Evolutionary conservation across 768 basidiomycete genomes (phyloP).

Genomic region (Rhodosporidiobolus sp.): DNA sequence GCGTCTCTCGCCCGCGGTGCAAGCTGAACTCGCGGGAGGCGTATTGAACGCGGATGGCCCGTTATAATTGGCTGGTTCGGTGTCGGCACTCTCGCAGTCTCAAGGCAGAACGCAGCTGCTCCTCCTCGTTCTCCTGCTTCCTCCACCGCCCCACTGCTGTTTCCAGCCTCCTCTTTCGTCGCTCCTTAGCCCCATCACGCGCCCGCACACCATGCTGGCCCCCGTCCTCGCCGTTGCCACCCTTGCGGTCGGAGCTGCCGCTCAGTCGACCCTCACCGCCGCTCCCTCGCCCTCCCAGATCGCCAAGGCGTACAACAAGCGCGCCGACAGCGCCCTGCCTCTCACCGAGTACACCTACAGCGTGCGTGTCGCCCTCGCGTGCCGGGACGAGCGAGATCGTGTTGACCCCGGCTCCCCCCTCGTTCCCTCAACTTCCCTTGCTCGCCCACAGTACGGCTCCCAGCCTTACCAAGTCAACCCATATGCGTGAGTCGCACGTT

Average conservation of each 20-base stretch:
- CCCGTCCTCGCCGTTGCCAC: neutral
- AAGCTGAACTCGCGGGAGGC: too few relatives aligned
- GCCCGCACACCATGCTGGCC: too few relatives aligned
- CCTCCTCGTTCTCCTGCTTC: neutral
- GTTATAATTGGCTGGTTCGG: neutral
- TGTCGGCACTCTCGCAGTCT: neutral
- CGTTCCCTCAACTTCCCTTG: neutral
- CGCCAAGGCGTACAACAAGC: constrained; percentile 6
- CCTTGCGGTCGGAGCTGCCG: neutral
- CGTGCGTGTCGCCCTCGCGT: neutral
- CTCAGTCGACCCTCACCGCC: constrained; percentile 12
- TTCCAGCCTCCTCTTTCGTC: neutral
- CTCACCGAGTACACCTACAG: constrained; percentile 34
- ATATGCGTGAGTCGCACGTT: constrained; percentile 1
- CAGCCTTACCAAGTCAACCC: constrained; percentile 37
- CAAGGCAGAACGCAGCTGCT: neutral
- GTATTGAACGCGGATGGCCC: too few relatives aligned
- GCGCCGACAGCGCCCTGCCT: constrained; percentile 4
- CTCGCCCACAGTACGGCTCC: neutral
- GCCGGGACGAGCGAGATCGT: neutral
- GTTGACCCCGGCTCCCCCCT: too few relatives aligned
- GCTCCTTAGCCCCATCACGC: too few relatives aligned
- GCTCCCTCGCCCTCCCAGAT: constrained; percentile 13
- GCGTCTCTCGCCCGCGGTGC: too few relatives aligned
- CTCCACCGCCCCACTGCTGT: neutral